Conservation (phyloP, 176 grass and related monocot genomes). For the Dactylis glomerata region DNA sequence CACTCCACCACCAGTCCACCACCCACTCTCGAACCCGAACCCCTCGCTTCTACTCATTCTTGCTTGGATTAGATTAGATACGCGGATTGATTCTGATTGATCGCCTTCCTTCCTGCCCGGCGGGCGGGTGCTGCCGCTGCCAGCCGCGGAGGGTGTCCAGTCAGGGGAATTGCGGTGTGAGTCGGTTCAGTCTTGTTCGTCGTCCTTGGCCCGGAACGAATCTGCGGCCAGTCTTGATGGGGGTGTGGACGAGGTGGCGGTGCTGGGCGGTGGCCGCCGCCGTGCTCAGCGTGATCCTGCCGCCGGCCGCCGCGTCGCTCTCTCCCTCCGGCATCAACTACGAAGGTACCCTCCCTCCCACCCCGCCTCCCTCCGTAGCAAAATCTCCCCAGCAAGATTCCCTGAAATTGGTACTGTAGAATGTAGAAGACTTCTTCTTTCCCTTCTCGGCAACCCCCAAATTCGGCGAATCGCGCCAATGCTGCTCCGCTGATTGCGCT, state of each 20-base stretch:
- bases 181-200: not conserved
- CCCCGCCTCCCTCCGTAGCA: not conserved
- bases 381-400: not conserved
- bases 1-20: conserved; percentile 10
- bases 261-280: conserved; percentile 16
- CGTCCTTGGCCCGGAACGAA: not conserved
- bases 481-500: not conserved
- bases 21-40: not conserved
- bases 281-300: conserved; percentile 26
- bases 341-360: conserved; percentile 23
- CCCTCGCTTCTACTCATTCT: not conserved
- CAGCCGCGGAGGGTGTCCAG: no score
- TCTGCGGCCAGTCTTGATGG: conserved; percentile 12
- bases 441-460: not conserved
- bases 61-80: not conserved
- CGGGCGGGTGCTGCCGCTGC: no score
- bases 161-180: conserved; percentile 17
- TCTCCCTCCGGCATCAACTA: conserved; percentile 70
- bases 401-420: no score
- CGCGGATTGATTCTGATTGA: not conserved
- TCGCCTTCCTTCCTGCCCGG: not conserved
- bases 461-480: conserved; percentile 17
- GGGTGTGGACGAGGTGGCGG: conserved; percentile 18
- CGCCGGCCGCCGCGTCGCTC: conserved; percentile 44
- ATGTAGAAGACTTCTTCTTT: not conserved